Evolutionary conservation across 2,329 filamentous ascomycete genomes (phyloP), one percentile per base, ranked within the genome.

Genomic region (Sporothrix curviconia): DNA sequence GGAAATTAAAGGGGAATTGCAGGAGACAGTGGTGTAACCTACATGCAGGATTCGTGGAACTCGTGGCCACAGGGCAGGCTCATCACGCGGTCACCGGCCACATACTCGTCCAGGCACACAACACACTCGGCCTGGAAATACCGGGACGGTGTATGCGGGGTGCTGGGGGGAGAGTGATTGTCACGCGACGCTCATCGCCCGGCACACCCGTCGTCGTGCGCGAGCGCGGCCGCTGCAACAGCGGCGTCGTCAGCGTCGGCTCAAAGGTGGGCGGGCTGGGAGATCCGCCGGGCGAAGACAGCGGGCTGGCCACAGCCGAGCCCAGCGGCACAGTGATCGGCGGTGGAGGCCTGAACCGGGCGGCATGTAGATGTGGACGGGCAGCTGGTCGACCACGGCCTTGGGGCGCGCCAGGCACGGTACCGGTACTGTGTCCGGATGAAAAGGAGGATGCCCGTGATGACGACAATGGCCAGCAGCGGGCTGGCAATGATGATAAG

Each of bases 1-100:
- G 7, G 8, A 7, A 42, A 22, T 22, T 25, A 34, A 30, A 17
- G 5, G n/a, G 24, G 17, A 14, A 30, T 5, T 3, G 9, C 9
- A 24, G 3, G 7, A 51, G 25, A n/a, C 25, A 34, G 43, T 19
- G 15, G 17, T 15, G 22, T 14, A 7, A 3, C 91, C 86, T 75
- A 95, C 91, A 99, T 97, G 91, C 94, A 99, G 69, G 95, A 91
- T 28, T 80, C 92, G 71, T 99, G 94, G 72, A 97, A 99, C 68
- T 99, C 94, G 70, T 99, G 94, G 36, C 94, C 94, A 72, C 94
- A 99, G 8, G 94, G 94, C 59, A 99, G 75, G 68, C 91, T 95
- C 94, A 99, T 99, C 39, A 99, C 92, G 67, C 85, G 84, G 70
- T 96, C 85, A 39, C 94, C 94, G 70, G 96, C 92, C 22, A 96